Conservation (phyloP, 495 filamentous ascomycete species). For the Penicillium argentinense region DNA sequence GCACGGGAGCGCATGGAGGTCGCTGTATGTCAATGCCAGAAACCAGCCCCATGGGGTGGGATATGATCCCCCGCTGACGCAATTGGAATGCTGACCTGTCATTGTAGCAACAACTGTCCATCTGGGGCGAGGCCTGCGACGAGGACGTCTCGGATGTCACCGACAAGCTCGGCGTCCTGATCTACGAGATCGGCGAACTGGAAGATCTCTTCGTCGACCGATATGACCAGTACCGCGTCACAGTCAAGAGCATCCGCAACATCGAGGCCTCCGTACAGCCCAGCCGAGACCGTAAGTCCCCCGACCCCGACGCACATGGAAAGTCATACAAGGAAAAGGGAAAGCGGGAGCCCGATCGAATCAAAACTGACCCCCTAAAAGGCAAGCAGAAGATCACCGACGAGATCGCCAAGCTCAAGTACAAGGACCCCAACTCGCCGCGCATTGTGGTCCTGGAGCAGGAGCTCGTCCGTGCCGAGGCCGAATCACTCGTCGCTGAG, state of each 20-base stretch:
- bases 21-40: slow-evolving; percentile 85
- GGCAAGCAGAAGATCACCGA: slow-evolving; percentile 99
- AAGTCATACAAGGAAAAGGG: not conserved
- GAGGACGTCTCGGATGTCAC: slow-evolving; percentile 99
- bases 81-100: slow-evolving; percentile 16
- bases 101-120: slow-evolving; percentile 88
- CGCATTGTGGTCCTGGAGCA: slow-evolving; percentile 97
- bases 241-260: slow-evolving; percentile 98
- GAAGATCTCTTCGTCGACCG: slow-evolving; percentile 98
- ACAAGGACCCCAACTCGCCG: slow-evolving; percentile 97
- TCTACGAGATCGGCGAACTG: slow-evolving; percentile 98
- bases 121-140: slow-evolving; percentile 96
- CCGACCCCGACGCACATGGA: not conserved
- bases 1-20: slow-evolving; percentile 97
- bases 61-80: no score
- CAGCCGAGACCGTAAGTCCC: slow-evolving; percentile 82
- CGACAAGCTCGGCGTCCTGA: slow-evolving; percentile 95
- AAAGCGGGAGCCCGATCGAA: slow-evolving; percentile 7
- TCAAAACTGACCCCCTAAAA: slow-evolving; percentile 10
- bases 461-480: slow-evolving; percentile 96
- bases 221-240: slow-evolving; percentile 98
- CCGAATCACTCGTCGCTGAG: slow-evolving; percentile 96
- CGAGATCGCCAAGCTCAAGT: slow-evolving; percentile 97
- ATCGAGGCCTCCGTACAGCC: slow-evolving; percentile 98
- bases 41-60: no score